A percentile compares a stretch with the other conserved stretches of the same genome.
Conservation (phyloP, 2,329 filamentous ascomycete genomes). For the Hirsutella minnesotensis region DNA sequence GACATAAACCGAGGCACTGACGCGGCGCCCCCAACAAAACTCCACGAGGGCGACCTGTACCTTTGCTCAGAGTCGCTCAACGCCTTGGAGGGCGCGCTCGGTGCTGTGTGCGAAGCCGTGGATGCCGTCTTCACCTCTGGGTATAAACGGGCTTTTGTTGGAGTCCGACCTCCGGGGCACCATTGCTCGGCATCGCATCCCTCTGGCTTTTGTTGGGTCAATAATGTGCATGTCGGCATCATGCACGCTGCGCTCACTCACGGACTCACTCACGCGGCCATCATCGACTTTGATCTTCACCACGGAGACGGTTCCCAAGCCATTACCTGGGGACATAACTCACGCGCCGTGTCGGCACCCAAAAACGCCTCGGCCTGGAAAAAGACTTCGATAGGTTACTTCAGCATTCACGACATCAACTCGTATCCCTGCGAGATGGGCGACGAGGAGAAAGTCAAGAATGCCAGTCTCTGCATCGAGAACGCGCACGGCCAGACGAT, state of each 20-base stretch:
- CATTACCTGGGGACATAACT: conserved; percentile 86
- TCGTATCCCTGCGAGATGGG: conserved; percentile 93
- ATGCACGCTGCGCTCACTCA: conserved; percentile 77
- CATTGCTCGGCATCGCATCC: conserved; percentile 85
- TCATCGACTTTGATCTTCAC: conserved; percentile 84
- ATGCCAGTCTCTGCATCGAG: conserved; percentile 87
- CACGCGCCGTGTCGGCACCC: conserved; percentile 45
- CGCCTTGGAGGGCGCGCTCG: conserved; percentile 82
- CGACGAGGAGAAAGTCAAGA: conserved; percentile 87
- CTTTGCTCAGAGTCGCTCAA: conserved; percentile 75
- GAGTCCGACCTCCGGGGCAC: conserved; percentile 84
- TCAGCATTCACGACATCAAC: conserved; percentile 95
- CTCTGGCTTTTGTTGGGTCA: conserved; percentile 96
- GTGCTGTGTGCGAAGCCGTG: conserved; percentile 86
- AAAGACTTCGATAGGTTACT: conserved; percentile 85
- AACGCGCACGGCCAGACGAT: conserved; percentile 88
- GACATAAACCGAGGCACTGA: conserved; percentile 43
- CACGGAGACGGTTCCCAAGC: conserved; percentile 93
- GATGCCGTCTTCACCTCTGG: conserved; percentile 64
- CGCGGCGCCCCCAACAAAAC: conserved; percentile 34
- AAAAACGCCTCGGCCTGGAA: conserved; percentile 68
- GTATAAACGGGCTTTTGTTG: conserved; percentile 75
- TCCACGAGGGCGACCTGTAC: conserved; percentile 88
- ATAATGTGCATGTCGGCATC: conserved; percentile 95
- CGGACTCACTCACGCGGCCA: conserved; percentile 84